Conservation (phyloP, 345 rosid species). For the Corymbia maculata region DNA sequence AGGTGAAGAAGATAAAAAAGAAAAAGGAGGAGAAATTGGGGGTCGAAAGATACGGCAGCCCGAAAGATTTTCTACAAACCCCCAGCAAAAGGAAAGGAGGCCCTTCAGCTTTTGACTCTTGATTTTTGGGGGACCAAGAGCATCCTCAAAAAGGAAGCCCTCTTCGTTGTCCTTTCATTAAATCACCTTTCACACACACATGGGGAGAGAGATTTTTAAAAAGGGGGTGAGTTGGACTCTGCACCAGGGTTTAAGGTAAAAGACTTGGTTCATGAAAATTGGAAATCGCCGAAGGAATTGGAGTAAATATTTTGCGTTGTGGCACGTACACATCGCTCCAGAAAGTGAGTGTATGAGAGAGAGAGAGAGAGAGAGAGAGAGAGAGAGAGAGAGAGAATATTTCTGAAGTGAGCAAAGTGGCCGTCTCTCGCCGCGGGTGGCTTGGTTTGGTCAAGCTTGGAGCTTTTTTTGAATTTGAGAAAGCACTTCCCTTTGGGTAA, state of each 20-base stretch:
- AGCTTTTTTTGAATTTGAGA: not conserved
- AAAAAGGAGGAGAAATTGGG: not conserved
- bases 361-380: not conserved
- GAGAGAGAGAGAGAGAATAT: not conserved
- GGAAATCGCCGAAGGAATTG: not conserved
- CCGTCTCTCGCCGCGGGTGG: not conserved
- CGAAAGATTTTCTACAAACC: not conserved
- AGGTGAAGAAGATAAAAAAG: not conserved
- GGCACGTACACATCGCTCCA: not conserved
- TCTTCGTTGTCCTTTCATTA: not conserved
- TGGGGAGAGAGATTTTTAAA: not conserved
- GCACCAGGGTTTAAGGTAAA: not conserved
- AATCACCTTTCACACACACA: not conserved
- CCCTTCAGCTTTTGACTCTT: not conserved
- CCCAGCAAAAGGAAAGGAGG: not conserved
- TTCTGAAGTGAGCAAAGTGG: not conserved
- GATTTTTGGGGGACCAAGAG: not conserved
- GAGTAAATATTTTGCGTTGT: not conserved
- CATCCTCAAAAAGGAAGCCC: not conserved
- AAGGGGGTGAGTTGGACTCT: not conserved
- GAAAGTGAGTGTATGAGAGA: not conserved
- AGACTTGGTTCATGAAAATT: not conserved
- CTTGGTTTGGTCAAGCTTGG: not conserved
- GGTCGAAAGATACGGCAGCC: not conserved
- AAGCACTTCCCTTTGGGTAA: not conserved